Base-by-base conservation (phyloP, 805 yeast species). In the Candida coquimbonensis region DNA sequence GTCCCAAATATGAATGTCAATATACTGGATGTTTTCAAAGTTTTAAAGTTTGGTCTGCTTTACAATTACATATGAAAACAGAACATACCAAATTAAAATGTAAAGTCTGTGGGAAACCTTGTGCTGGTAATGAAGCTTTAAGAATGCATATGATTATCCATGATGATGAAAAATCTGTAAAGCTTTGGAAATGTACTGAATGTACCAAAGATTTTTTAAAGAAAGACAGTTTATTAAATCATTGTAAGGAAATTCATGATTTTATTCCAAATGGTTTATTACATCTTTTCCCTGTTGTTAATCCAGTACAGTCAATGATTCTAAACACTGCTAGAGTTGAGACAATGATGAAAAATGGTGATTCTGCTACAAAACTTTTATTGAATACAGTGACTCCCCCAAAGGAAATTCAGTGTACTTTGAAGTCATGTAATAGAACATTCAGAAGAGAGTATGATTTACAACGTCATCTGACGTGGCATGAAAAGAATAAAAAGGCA, bases 111-210 rank as follows among this genome's bases (percentile, higher is more conserved):
- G 79, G 78, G 7, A 81, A 78, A 59, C 78, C 74, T 8, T 83
- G 89, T 67, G 82, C 83, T 11, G 95, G 95, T 27, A 77, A 74
- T 39, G 69, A 72, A 26, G 93, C 89, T 50, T 63, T 88, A 42
- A 65, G 72, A 16, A 78, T 82, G 68, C 96, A 90, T 60, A 79
- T 84, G 88, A 63, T 72, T 38, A 67, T 80, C 19, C 96, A 89
- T 62, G 80, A 81, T 52, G 78, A 73, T 6, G 55, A 58, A 3
- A 67, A 69, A 14, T 45, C 47, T 1, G 19, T 43, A 3, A 58
- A 55, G 42, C 24, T 78, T 36, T 86, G 95, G 91, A 74, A 74
- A 46, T 87, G 96, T 64, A 60, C 63, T 2, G 67, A 68, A 43
- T 83, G 90, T 62, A 61, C 65, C 8, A 65, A 66, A 1, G 66